Evolutionary conservation across 352 stramenopile species (phyloP), one percentile per base, ranked within the genome.

Genomic region (Globisporangium sylvaticum): DNA sequence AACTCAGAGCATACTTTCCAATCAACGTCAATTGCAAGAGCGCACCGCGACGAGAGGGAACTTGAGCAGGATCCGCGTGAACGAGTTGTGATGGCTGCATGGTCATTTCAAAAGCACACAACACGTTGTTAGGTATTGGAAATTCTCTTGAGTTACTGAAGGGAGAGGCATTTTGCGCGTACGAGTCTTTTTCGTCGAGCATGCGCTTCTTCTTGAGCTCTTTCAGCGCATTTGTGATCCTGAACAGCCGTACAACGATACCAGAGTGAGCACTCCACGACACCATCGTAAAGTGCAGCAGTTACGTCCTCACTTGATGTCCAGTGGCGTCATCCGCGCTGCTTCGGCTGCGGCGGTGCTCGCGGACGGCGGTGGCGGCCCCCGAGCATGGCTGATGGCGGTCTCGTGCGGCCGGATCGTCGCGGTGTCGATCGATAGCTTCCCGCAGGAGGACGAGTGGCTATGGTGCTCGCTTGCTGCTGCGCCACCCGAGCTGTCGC

Each of bases 41-140:
- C 78, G 15, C 29, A 87, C 77, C 22, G 75, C 79, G 15, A 88
- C 80, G 27, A 87, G 71, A 15, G 86, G 86, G 18, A 91, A 77
- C 71, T 92, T 94, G 54, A 94, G 81, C 64, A 94, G 65, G 68
- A 92, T 94, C 29, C 81, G 76, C 9, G 83, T 92, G 70, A 94
- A 92, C 48, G 84, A 83, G 29, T 89, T 88, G 39, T 48, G 39
- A n/a, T 76, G 67, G 8, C 71, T 75, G 31, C 31, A 46, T 12
- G 14, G 18, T 7, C 14, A 44, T 22, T 37, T n/a, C n/a, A 60
- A 25, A 29, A 18, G 10, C 15, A 20, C 18, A 20, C 7, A 59
- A 42, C 4, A 1, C 27, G 14, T 14, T 15, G 32, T 27, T 22
- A 39, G 15, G 31, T 20, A 52, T 22, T n/a, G 25, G 37, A 3